Base-by-base conservation (phyloP, 768 basidiomycete species). In the Asterophora parasitica region DNA sequence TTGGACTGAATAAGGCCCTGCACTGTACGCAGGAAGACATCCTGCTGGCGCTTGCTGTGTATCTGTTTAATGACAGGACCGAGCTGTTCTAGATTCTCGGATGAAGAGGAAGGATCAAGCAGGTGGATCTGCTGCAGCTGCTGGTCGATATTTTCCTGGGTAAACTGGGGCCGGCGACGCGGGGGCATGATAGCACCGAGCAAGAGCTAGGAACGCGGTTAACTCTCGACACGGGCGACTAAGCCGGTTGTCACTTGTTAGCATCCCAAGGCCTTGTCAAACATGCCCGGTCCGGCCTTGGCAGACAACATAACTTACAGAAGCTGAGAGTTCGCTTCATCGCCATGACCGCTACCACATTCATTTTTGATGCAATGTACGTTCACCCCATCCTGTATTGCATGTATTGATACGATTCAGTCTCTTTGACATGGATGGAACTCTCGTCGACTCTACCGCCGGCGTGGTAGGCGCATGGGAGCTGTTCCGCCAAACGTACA, bases 51-150 rank as follows among this genome's bases (percentile, higher is more conserved):
- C 62, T 82, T 88, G 55, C 83, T 79, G 67, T 94, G 86, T 55
- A 96, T 90, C 55, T 92, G 89, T 65, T 92, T 93, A 65, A 97
- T 92, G 30, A 97, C 83, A 27, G 94, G 94, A 19, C 89, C 93
- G 11, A 97, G 83, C 56, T 95, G 91, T 69, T 97, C 94, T 32
- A 96, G 78, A 65, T 96, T 97, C 69, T 96, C 94, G 13, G 89
- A 86, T 33, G 88, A 85, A 1, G 90, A 92, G 0, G 88, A 85
- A 15, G 85, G 78, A 70, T 92, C 90, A 17, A 92, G 80, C 7
- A 92, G 77, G 64, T 92, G 89, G 53, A 92, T 92, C 66, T 92
- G 89, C 62, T 92, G 89, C 8, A 94, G 76, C 65, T 94, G 91
- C 62, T 88, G 83, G 73, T 92, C 88, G 61, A 94, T 87, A 59